Evolutionary conservation across 164 flowering plant species (phyloP), one percentile per base, ranked within the genome.

Genomic region (Tinospora cordifolia): DNA sequence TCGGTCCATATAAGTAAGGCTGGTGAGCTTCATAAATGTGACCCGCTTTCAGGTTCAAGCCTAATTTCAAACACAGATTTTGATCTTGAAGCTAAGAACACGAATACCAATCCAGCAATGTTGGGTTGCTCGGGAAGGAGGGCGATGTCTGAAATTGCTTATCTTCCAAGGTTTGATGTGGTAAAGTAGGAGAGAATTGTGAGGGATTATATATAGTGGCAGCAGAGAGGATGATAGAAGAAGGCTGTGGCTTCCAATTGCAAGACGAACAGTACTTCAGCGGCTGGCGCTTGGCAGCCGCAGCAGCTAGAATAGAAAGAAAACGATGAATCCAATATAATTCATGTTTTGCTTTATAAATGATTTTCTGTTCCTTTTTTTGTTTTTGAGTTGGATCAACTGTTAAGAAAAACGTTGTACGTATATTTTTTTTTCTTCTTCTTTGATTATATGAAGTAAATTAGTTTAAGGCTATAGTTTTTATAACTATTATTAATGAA

Each of bases 81-180:
- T 41, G 65, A 63, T 57, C 62, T 72, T 0, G 41, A 24, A 38
- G 63, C 25, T 12, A 75, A 41, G 63, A 15, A 41, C 19, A 66
- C 54, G 25, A 65, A 67, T 58, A 36, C 34, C 1, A 51, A 51
- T 17, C 69, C 85, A n/a, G 77, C 69, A 36, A 19, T 36, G 19
- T 36, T 77, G 71, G 26, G 19, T 71, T 71, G 82, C 0, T 44
- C 76, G 0, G 85, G 81, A 36, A 85, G 75, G 79, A 84, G 94
- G 75, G 84, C 93, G 9, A 77, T 84, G 86, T 92, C 98, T 0
- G 98, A 92, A 34, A 92, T 89, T 40, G 82, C 82, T 36, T 84
- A 74, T 10, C 14, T 83, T 57, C 75, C 94, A 22, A 86, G 96
- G 72, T 83, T 83, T 69, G 47, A 38, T 36, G 77, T n/a, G 76